Percentiles rank a stretch among this genome's conserved stretches.
These are phyloP conservation scores for Phyllosticta ampelicida DNA, from an alignment of 2,329 filamentous ascomycete genomes.

Conservation along the genomic window DNA sequence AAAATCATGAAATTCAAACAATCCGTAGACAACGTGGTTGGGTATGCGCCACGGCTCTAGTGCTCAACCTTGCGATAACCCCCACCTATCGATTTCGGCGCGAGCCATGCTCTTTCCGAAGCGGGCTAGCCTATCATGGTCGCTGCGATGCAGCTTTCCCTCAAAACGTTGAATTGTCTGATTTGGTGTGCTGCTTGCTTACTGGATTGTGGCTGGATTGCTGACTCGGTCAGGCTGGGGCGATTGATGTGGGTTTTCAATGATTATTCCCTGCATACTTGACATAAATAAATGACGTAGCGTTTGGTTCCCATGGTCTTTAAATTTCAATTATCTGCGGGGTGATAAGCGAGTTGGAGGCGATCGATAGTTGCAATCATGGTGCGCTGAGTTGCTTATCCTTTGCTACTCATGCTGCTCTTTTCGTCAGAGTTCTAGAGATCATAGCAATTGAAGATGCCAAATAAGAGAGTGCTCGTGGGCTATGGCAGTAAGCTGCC, in stretches of 20 bases:
- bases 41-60: not conserved
- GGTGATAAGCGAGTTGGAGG: not conserved
- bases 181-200: not conserved
- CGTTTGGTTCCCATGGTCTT: not conserved
- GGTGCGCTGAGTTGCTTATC: no score
- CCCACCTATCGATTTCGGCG: not conserved
- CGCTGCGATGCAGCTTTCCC: not conserved
- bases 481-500: slow-evolving; percentile 23
- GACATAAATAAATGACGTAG: not conserved
- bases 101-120: not conserved
- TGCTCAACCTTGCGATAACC: not conserved
- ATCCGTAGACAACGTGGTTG: not conserved
- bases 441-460: slow-evolving; percentile 14
- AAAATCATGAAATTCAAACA: not conserved
- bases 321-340: not conserved
- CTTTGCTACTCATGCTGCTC: not conserved
- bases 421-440: not conserved
- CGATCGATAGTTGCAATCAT: no score
- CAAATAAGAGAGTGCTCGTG: slow-evolving; percentile 27
- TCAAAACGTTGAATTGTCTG: not conserved
- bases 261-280: not conserved
- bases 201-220: not conserved
- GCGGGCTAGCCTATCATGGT: not conserved
- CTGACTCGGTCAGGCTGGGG: no score
- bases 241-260: not conserved